Evolutionary conservation across 2,329 filamentous ascomycete genomes (phyloP).

Genomic region (Orbilia blumenaviensis): DNA sequence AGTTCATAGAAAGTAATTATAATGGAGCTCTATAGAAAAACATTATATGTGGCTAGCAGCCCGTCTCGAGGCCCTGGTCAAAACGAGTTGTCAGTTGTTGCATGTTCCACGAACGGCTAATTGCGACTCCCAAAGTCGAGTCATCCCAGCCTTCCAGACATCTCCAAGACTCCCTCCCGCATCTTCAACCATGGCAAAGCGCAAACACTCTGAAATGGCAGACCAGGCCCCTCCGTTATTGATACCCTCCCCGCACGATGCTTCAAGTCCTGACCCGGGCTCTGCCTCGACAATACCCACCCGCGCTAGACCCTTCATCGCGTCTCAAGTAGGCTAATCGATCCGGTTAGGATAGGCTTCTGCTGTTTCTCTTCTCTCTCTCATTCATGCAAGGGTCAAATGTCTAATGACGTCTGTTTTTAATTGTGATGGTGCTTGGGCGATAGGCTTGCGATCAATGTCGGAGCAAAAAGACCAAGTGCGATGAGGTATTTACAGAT

Average conservation of each 20-base stretch:
- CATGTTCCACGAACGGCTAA: conserved; percentile 1
- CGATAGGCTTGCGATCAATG: conserved; percentile 66
- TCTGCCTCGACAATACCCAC: conserved; percentile 35
- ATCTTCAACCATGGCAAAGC: conserved; percentile 33
- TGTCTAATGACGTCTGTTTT: conserved; percentile 9
- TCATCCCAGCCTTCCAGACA: conserved; percentile 5
- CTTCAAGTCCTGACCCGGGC: conserved; percentile 39
- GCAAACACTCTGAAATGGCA: conserved; percentile 42
- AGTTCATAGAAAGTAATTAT: too few relatives aligned
- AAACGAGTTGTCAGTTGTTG: conserved; percentile 5
- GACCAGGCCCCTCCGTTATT: conserved; percentile 7
- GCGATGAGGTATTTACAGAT: conserved; percentile 63
- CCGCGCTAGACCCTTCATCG: conserved; percentile 49
- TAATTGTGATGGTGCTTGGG: not conserved
- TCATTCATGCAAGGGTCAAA: conserved; percentile 47
- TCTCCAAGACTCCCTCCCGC: not conserved
- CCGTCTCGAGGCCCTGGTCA: not conserved
- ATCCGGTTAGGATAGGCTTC: conserved; percentile 39
- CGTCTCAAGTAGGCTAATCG: conserved; percentile 53
- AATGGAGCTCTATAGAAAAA: too few relatives aligned
- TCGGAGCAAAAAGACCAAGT: conserved; percentile 67
- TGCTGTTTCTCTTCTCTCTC: not conserved
- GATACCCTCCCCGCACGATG: conserved; percentile 21
- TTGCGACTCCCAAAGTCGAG: not conserved
- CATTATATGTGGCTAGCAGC: not conserved